phyloP scores from a whole-genome alignment of 306 rosid genomes.

The Senna tora region DNA sequence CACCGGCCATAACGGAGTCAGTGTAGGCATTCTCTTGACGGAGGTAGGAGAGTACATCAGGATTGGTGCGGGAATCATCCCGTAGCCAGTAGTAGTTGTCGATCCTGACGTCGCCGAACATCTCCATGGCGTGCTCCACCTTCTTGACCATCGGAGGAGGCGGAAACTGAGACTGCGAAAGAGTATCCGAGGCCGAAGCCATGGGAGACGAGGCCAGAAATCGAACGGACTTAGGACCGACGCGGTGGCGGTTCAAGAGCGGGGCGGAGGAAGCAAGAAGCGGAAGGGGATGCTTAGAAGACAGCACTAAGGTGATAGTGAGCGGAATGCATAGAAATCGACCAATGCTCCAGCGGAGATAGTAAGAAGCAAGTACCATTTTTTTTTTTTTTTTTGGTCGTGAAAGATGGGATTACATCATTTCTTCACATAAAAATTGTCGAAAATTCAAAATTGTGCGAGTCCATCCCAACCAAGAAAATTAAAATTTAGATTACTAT shows the following conservation, averaged over 20 bases:
- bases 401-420: too few relatives aligned
- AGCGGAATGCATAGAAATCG: conserved; percentile 41
- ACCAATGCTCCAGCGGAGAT: conserved; percentile 26
- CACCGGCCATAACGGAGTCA: conserved; percentile 71
- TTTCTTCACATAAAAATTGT: too few relatives aligned
- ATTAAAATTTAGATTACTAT: too few relatives aligned
- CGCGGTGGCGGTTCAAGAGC: conserved; percentile 2
- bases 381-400: not conserved
- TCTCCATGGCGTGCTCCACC: conserved; percentile 70
- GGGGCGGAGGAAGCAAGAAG: conserved; percentile 29
- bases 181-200: conserved; percentile 24
- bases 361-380: conserved; percentile 15
- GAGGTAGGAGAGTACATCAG: conserved; percentile 68
- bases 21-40: conserved; percentile 68
- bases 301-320: conserved; percentile 32
- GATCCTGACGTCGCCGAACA: conserved; percentile 76
- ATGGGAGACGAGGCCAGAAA: conserved; percentile 35
- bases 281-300: conserved; percentile 34
- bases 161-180: conserved; percentile 34
- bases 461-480: too few relatives aligned
- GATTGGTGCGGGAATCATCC: conserved; percentile 76
- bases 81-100: conserved; percentile 93
- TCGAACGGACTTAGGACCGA: conserved; percentile 11
- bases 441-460: too few relatives aligned
- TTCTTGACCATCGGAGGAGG: conserved; percentile 79